These are phyloP conservation scores for Aspergillus brunneoviolaceus DNA, from an alignment of 2,329 filamentous ascomycete genomes.

Conservation along the genomic window DNA sequence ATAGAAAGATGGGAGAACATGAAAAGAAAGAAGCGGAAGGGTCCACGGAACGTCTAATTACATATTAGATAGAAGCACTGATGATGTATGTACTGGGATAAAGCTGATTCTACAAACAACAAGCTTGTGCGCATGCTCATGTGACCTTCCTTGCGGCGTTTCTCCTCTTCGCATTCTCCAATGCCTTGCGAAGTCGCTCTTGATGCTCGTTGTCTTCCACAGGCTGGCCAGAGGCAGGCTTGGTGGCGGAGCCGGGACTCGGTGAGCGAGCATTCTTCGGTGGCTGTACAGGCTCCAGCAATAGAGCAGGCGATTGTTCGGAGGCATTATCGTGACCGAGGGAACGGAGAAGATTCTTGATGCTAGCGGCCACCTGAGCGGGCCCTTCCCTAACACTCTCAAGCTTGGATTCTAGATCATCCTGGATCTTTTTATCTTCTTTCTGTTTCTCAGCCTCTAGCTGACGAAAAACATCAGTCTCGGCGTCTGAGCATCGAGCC, in stretches of 20 bases:
- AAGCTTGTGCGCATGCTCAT: constrained; percentile 10
- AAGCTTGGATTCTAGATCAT: constrained; percentile 43
- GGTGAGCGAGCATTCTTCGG: constrained; percentile 21
- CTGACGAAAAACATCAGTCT: constrained; percentile 42
- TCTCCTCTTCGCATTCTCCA: constrained; percentile 56
- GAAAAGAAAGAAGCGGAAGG: neutral
- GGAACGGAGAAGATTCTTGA: constrained; percentile 41
- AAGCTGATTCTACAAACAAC: neutral
- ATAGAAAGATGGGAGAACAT: neutral
- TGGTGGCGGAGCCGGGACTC: constrained; percentile 27
- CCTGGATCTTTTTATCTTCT: constrained; percentile 48
- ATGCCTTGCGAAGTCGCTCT: constrained; percentile 48
- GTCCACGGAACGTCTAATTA: neutral
- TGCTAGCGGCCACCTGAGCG: constrained; percentile 34
- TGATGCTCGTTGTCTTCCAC: constrained; percentile 45
- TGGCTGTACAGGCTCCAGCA: constrained; percentile 11
- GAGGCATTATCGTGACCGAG: constrained; percentile 31
- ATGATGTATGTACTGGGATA: neutral
- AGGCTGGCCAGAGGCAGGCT: constrained; percentile 14
- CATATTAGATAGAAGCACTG: neutral
- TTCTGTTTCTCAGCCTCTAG: constrained; percentile 49
- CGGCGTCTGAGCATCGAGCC: constrained; percentile 48
- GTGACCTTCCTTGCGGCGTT: constrained; percentile 43
- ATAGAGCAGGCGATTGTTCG: constrained; percentile 16
- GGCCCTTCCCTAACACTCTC: constrained; percentile 43